Conservation (phyloP, 2,329 filamentous ascomycete species). For the Periconia macrospinosa region DNA sequence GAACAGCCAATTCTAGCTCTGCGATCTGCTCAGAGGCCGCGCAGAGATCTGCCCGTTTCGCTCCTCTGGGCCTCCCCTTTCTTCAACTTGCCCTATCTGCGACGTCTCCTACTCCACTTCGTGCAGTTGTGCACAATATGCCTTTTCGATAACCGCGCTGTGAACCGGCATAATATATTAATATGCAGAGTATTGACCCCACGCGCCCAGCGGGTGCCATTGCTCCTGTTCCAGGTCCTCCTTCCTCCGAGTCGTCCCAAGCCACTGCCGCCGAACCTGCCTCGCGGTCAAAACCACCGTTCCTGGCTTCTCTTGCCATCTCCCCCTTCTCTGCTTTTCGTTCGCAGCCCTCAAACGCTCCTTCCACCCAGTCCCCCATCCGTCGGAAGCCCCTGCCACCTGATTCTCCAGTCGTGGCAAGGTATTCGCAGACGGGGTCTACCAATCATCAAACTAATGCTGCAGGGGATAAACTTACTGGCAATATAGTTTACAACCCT, state of each 20-base stretch:
- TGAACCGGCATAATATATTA: conserved; percentile 17
- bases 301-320: conserved; percentile 45
- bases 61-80: conserved; percentile 33
- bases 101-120: conserved; percentile 23
- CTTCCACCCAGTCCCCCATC: conserved; percentile 46
- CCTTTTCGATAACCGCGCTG: conserved; percentile 14
- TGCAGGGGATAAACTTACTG: background rate
- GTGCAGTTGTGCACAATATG: conserved; percentile 43
- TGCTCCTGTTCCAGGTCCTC: conserved; percentile 7
- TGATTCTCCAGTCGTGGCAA: conserved; percentile 51
- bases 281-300: conserved; percentile 31
- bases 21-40: conserved; percentile 30
- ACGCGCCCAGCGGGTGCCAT: conserved; percentile 29
- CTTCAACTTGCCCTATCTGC: conserved; percentile 25
- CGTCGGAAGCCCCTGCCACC: conserved; percentile 59
- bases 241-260: conserved; percentile 1
- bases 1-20: conserved; percentile 30
- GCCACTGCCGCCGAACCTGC: conserved; percentile 27
- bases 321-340: conserved; percentile 50
- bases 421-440: conserved; percentile 45
- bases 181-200: conserved; percentile 33
- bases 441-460: conserved; percentile 29
- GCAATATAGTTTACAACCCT: conserved; percentile 6
- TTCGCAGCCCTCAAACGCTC: conserved; percentile 46
- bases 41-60: conserved; percentile 24